A percentile compares a stretch with the other conserved stretches of the same genome.
Evolutionary conservation across 331 rosid species (phyloP).

Genomic region (Pyrus hybrid): DNA sequence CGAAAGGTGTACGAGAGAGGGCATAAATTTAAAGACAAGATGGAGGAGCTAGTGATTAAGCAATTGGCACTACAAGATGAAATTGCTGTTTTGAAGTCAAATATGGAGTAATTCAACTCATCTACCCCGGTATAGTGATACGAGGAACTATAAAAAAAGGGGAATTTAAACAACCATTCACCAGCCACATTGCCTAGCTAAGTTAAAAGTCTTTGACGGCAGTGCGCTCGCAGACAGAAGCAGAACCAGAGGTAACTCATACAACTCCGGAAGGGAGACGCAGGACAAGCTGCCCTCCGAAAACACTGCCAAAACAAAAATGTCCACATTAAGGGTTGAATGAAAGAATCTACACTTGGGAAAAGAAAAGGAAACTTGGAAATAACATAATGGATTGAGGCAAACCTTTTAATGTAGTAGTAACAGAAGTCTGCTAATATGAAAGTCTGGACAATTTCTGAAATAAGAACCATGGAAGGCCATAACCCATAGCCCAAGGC

Average conservation of each 20-base stretch:
- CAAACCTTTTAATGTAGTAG: no score
- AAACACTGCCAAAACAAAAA: conserved; percentile 48
- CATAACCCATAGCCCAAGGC: conserved; percentile 90
- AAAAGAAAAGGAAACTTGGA: no score
- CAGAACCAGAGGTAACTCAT: conserved; percentile 25
- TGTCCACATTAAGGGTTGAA: not conserved
- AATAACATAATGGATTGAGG: no score
- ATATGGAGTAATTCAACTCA: no score
- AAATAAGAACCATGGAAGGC: conserved; percentile 95
- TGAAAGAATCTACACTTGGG: no score
- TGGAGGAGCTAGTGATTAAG: no score
- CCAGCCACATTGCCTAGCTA: conserved; percentile 33
- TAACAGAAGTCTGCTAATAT: no score
- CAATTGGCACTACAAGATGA: no score
- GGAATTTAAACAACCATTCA: conserved; percentile 29
- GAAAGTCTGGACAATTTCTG: conserved; percentile 95
- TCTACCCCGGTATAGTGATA: not conserved
- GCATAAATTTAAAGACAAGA: no score
- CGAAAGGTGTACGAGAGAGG: no score
- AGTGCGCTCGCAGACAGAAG: not conserved
- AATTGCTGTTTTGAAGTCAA: no score
- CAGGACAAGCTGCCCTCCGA: conserved; percentile 91
- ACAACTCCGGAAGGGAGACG: conserved; percentile 98
- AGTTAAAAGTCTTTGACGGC: conserved; percentile 14
- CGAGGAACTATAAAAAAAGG: conserved; percentile 26